A percentile compares a stretch with the other conserved stretches of the same genome.
Conservation (phyloP, 2,329 filamentous ascomycete species). For the Cryphonectria japonica region DNA sequence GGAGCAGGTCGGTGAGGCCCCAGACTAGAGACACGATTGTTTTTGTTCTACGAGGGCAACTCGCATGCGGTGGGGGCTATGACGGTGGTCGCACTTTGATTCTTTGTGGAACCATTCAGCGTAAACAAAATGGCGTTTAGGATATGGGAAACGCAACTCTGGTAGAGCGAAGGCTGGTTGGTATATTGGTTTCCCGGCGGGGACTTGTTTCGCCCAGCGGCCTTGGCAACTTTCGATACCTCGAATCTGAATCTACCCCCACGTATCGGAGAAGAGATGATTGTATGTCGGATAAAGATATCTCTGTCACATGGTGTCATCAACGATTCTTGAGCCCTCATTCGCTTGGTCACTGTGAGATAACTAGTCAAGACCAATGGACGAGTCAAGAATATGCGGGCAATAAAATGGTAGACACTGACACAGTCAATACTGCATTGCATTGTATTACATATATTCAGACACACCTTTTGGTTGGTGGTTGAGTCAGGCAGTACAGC, state of each 20-base stretch:
- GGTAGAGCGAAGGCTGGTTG: neutral
- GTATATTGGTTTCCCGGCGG: neutral
- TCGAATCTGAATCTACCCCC: neutral
- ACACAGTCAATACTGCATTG: neutral
- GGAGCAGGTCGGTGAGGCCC: conserved; percentile 35
- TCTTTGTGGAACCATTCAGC: neutral
- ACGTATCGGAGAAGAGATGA: neutral
- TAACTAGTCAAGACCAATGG: neutral
- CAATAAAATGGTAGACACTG: neutral
- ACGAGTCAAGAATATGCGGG: neutral
- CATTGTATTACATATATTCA: neutral
- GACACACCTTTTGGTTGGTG: neutral
- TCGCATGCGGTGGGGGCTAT: neutral
- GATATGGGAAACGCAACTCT: conserved; percentile 10
- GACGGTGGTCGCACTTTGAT: neutral
- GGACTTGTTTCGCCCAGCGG: neutral
- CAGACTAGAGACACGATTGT: conserved; percentile 15
- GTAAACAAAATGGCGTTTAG: conserved; percentile 12
- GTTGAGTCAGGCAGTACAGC: neutral
- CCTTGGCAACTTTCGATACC: neutral
- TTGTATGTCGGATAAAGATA: neutral
- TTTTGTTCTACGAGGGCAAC: neutral
- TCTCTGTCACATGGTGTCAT: neutral
- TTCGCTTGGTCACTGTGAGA: neutral
- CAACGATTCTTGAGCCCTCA: neutral